Base-by-base conservation (phyloP, 2,329 filamentous ascomycete species). In the Monosporascus sp. region DNA sequence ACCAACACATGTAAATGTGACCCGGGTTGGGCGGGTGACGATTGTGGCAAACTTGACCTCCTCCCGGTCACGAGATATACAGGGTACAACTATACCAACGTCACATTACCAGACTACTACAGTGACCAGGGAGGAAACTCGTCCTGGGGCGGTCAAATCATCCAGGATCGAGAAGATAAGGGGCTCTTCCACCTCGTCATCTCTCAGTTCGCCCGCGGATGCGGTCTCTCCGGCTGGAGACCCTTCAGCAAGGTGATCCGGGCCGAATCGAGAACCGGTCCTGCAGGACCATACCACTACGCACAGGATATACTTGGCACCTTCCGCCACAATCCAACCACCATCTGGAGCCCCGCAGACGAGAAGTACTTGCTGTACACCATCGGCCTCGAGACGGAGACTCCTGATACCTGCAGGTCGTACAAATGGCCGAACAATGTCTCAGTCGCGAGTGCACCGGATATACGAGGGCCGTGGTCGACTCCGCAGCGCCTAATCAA, bases 291-390 rank as follows among this genome's bases (percentile, higher is more conserved):
- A 0, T 79, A 78, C 45, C 48, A 55, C 5, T 78, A 69, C 50
- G 70, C 65, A 0, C 67, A 74, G 17, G 67, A 69, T 5, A 60
- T 79, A 0, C 68, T 70, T 2, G 63, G 66, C 2, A 70, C 70
- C 2, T 79, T 79, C 43, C 70, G 68, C 1, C 76, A 79, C 52
- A 79, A 79, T 37, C 73, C 74, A 1, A 72, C 72, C 0, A 67
- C 72, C 0, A 58, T 77, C 0, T 78, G 71, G 58, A 77, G 72
- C 35, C 70, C 70, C 0, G 70, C 69, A 0, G 75, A 79, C n/a
- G 38, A 66, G 2, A 66, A 65, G 20, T 79, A 75, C 43, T 59
- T 79, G 0, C 56, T 79, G 1, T 76, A 77, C 54, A 66, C 68
- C 22, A 79, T 78, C 39, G 76, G 75, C 5, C 65, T 63, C 47